Conservation (phyloP, 345 rosid species). For the Heritiera fomes region DNA sequence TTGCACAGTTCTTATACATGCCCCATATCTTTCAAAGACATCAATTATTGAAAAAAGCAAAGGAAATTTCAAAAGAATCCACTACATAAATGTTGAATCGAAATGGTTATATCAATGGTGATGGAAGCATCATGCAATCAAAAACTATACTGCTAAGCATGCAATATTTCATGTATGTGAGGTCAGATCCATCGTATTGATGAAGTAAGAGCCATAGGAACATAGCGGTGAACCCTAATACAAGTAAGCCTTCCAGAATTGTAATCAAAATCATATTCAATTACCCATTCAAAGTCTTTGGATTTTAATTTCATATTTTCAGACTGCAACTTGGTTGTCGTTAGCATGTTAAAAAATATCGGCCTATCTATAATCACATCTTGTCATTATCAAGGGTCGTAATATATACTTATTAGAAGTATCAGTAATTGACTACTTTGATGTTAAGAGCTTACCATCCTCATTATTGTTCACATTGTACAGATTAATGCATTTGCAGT, state of each 20-base stretch:
- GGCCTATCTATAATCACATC: neutral
- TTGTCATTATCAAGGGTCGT: neutral
- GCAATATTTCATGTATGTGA: slow-evolving; percentile 10
- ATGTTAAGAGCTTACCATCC: slow-evolving; percentile 27
- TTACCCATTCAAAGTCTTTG: slow-evolving; percentile 9
- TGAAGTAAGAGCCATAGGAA: slow-evolving; percentile 29
- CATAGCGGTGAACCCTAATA: neutral
- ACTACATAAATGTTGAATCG: neutral
- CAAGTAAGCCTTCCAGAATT: neutral
- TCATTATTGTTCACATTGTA: neutral
- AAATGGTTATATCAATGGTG: slow-evolving; percentile 18
- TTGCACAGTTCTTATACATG: neutral
- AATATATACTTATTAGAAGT: neutral
- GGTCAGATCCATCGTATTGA: slow-evolving; percentile 26
- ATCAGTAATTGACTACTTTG: neutral
- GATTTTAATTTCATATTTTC: neutral
- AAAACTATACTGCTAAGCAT: too few species aligned
- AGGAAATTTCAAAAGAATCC: neutral
- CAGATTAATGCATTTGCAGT: neutral
- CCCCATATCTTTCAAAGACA: neutral
- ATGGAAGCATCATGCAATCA: slow-evolving; percentile 24
- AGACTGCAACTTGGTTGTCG: neutral
- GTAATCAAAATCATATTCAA: neutral
- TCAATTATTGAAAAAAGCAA: neutral
- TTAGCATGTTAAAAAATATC: neutral